Conservation (phyloP, 352 stramenopile species). For the Phytophthora brassicae region DNA sequence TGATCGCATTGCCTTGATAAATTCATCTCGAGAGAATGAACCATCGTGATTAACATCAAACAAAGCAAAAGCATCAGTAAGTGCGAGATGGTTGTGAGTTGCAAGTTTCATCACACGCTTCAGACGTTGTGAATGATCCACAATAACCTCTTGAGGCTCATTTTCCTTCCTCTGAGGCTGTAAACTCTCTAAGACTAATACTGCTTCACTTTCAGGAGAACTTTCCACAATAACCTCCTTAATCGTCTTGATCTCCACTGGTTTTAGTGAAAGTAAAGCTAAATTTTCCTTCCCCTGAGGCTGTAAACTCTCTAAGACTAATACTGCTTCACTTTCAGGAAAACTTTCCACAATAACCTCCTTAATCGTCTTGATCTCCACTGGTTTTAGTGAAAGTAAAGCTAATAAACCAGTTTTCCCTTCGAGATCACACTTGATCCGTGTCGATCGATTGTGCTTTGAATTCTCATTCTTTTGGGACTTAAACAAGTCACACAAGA, state of each 20-base stretch:
- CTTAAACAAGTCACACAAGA: conserved; percentile 66
- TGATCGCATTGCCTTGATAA: conserved; percentile 46
- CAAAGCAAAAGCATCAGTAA: conserved; percentile 41
- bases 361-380: background rate
- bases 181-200: background rate
- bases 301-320: background rate
- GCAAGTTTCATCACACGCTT: conserved; percentile 39
- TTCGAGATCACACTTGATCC: conserved; percentile 61
- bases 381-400: conserved; percentile 47
- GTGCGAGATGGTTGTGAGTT: conserved; percentile 30
- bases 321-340: background rate
- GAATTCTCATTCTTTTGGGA: conserved; percentile 22
- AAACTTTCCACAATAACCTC: background rate
- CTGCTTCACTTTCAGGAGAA: background rate
- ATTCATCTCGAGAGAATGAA: conserved; percentile 47
- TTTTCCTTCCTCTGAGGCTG: conserved; percentile 6
- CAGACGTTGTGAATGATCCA: conserved; percentile 34
- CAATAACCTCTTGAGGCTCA: background rate
- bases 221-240: background rate
- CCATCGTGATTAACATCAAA: conserved; percentile 53
- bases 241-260: no score
- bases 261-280: no score
- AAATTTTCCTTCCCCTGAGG: conserved; percentile 4
- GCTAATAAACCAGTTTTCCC: conserved; percentile 48
- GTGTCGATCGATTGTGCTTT: conserved; percentile 19